Percentiles rank a stretch among this genome's conserved stretches.
phyloP scores from a whole-genome alignment of 1,284 basidiomycete species.

The Trametes sp. region DNA sequence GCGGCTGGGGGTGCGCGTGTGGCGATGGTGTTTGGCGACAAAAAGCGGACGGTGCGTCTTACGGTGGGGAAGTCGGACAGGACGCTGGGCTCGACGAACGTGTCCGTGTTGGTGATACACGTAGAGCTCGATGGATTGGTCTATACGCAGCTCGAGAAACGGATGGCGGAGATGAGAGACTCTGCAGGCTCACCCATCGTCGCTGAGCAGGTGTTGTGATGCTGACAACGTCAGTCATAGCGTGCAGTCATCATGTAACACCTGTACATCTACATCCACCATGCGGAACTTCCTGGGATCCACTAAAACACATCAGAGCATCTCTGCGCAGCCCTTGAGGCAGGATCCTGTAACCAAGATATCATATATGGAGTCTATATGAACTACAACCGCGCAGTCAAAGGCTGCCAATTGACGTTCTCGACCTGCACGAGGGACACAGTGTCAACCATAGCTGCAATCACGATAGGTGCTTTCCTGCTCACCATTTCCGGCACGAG shows the following conservation, averaged over 20 bases:
- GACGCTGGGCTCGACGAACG: conserved; percentile 4
- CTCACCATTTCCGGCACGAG: conserved; percentile 82
- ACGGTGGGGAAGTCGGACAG: conserved; percentile 6
- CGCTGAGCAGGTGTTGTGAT: too few relatives aligned
- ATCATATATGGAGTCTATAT: not conserved
- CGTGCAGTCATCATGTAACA: too few relatives aligned
- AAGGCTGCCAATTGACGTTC: conserved; percentile 71
- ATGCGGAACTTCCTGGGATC: too few relatives aligned
- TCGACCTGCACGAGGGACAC: conserved; percentile 53
- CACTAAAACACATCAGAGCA: too few relatives aligned
- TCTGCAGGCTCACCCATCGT: not conserved
- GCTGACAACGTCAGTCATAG: too few relatives aligned
- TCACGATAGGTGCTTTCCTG: not conserved
- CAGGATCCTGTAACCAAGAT: not conserved
- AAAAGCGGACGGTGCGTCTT: conserved; percentile 2
- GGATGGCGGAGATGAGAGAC: not conserved
- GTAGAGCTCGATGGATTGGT: conserved; percentile 1
- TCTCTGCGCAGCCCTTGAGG: too few relatives aligned
- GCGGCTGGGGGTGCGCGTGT: not conserved
- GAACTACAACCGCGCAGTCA: conserved; percentile 49
- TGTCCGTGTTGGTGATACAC: conserved; percentile 5
- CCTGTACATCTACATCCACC: too few relatives aligned
- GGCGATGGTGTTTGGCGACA: not conserved
- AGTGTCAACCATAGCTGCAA: not conserved
- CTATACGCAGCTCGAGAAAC: not conserved